Conservation (phyloP, 306 rosid species). For the Malus sieversii region DNA sequence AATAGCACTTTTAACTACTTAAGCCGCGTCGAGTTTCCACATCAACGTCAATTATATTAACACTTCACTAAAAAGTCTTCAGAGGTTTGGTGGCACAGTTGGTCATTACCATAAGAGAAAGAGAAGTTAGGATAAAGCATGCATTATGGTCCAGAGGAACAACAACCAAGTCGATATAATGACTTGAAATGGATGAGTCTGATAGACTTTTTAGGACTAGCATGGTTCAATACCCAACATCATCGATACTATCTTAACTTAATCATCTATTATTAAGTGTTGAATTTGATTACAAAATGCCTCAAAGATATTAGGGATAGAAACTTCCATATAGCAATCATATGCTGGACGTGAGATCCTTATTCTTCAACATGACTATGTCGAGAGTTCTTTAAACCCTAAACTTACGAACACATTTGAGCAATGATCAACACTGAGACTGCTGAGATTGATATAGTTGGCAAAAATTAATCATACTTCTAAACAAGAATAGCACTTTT, state of each 20-base stretch:
- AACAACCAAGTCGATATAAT: no score
- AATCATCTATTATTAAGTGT: no score
- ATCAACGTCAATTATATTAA: conserved; percentile 16
- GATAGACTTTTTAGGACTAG: no score
- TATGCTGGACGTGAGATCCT: no score
- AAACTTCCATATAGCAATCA: no score
- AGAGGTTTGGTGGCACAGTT: conserved; percentile 23
- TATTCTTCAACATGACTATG: no score
- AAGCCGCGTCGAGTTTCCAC: conserved; percentile 19
- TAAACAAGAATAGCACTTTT: not conserved
- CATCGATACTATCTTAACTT: no score
- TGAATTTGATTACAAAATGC: no score
- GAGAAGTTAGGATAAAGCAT: not conserved
- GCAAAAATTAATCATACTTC: not conserved
- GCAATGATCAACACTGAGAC: no score
- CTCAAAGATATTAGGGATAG: no score
- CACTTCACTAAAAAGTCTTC: not conserved
- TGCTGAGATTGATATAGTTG: not conserved
- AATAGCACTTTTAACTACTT: not conserved
- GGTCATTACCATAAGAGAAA: conserved; percentile 13
- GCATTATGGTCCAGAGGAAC: not conserved
- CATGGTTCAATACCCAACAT: no score
- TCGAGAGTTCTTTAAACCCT: not conserved
- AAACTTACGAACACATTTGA: not conserved
- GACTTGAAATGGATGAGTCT: no score